These are phyloP conservation scores for Rhynchosporium agropyri DNA, from an alignment of 2,329 filamentous ascomycete species.

Conservation along the genomic window DNA sequence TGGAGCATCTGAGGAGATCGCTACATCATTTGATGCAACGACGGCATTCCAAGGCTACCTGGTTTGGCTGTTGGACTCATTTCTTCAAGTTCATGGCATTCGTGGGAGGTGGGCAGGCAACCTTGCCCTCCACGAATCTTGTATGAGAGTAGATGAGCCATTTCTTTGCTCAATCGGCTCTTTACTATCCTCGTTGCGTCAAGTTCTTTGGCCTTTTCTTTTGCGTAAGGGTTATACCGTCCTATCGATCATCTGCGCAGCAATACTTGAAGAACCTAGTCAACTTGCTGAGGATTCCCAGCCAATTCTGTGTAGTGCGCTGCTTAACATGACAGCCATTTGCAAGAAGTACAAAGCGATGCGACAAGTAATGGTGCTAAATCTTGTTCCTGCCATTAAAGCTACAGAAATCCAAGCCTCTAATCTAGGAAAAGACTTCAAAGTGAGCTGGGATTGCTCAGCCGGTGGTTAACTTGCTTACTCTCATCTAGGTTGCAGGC, in stretches of 20 bases:
- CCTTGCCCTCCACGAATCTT: slow-evolving; percentile 23
- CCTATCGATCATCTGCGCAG: slow-evolving; percentile 36
- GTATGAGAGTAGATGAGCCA: slow-evolving; percentile 18
- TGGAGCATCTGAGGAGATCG: slow-evolving; percentile 36
- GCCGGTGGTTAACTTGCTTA: slow-evolving; percentile 18
- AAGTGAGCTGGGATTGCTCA: slow-evolving; percentile 28
- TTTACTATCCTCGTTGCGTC: slow-evolving; percentile 33
- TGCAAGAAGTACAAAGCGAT: slow-evolving; percentile 35
- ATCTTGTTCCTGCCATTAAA: slow-evolving; percentile 35
- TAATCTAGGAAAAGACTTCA: slow-evolving; percentile 34
- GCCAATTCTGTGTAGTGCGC: slow-evolving; percentile 28
- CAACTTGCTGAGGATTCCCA: slow-evolving; percentile 28
- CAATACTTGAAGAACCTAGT: slow-evolving; percentile 31
- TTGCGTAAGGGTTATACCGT: slow-evolving; percentile 40
- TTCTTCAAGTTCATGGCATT: slow-evolving; percentile 34
- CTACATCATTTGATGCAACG: slow-evolving; percentile 36
- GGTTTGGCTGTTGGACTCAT: slow-evolving; percentile 41
- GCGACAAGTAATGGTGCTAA: slow-evolving; percentile 28
- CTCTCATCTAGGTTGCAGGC: slow-evolving; percentile 28
- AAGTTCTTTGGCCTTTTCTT: slow-evolving; percentile 30
- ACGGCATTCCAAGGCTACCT: slow-evolving; percentile 41
- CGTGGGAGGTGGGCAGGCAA: slow-evolving; percentile 30
- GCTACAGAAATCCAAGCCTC: slow-evolving; percentile 18
- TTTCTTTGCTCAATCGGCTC: slow-evolving; percentile 32
- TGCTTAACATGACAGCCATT: slow-evolving; percentile 35